Conservation (phyloP, 768 basidiomycete species). For the Lanmaoa pseudosensibilis region DNA sequence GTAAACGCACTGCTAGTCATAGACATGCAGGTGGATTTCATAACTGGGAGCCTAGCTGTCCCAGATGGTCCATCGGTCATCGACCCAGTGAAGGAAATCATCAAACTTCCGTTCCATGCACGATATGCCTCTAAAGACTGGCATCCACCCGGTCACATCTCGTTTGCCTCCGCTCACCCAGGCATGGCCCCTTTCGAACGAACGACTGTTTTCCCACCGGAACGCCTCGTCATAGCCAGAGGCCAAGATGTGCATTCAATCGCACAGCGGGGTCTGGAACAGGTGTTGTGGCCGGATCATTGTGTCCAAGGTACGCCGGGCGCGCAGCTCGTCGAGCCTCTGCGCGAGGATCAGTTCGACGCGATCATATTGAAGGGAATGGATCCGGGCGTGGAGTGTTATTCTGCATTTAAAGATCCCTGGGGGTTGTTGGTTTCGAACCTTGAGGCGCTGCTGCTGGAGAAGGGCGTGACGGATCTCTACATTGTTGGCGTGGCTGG, state of each 20-base stretch:
- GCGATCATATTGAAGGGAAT: constrained; percentile 54
- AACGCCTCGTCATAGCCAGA: constrained; percentile 32
- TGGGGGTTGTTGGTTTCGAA: constrained; percentile 49
- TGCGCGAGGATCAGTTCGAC: constrained; percentile 44
- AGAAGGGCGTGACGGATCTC: constrained; percentile 52
- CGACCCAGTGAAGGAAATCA: constrained; percentile 53
- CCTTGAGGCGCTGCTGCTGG: constrained; percentile 44
- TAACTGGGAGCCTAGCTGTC: constrained; percentile 72
- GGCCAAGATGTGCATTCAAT: constrained; percentile 20
- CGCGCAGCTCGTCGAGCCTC: constrained; percentile 55
- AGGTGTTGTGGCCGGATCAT: constrained; percentile 81
- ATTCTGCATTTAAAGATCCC: constrained; percentile 75
- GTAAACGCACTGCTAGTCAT: constrained; percentile 61
- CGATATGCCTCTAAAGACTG: constrained; percentile 58
- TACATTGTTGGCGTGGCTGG: constrained; percentile 71
- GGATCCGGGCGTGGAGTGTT: constrained; percentile 65
- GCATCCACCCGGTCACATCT: constrained; percentile 65
- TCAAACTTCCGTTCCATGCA: constrained; percentile 53
- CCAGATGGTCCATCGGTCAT: constrained; percentile 59
- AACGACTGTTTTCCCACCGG: constrained; percentile 38
- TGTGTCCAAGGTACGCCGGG: constrained; percentile 65
- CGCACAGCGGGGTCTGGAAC: constrained; percentile 35
- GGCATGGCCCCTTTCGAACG: constrained; percentile 39
- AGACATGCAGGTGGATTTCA: constrained; percentile 86
- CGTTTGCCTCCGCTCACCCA: constrained; percentile 59